Percentiles rank a stretch among this genome's conserved stretches.
phyloP scores from a whole-genome alignment of 345 rosid genomes.

The Clausena lansium region DNA sequence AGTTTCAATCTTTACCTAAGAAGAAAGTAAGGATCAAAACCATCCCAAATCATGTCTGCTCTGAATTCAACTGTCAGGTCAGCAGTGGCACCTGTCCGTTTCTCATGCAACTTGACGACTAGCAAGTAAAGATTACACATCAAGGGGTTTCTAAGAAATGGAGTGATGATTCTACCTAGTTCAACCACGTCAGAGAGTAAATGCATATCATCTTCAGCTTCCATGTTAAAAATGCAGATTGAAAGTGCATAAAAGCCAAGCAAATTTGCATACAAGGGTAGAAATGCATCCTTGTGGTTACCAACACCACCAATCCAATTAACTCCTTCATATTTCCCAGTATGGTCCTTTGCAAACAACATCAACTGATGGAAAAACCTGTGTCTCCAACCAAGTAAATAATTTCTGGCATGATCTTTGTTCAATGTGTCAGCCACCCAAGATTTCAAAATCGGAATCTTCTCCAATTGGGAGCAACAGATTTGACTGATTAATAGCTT shows the following conservation, averaged over 20 bases:
- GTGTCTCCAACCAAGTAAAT: conserved; percentile 56
- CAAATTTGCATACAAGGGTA: conserved; percentile 77
- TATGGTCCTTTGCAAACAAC: conserved; percentile 49
- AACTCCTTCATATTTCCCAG: conserved; percentile 33
- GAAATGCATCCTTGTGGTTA: conserved; percentile 88
- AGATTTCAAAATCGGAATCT: conserved; percentile 33
- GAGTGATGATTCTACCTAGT: conserved; percentile 53
- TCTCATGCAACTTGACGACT: conserved; percentile 51
- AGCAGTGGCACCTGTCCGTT: conserved; percentile 18
- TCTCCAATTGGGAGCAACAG: conserved; percentile 74
- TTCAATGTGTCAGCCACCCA: conserved; percentile 20
- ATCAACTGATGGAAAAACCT: conserved; percentile 54
- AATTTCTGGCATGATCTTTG: conserved; percentile 25
- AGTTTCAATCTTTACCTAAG: conserved; percentile 30
- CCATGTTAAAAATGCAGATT: conserved; percentile 45
- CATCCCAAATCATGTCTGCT: conserved; percentile 47
- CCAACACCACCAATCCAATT: conserved; percentile 82
- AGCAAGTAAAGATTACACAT: conserved; percentile 56
- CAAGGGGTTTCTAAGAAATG: conserved; percentile 70
- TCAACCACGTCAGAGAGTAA: conserved; percentile 42
- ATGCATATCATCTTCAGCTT: conserved; percentile 26
- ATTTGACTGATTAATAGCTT: conserved; percentile 77
- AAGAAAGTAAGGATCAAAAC: conserved; percentile 86
- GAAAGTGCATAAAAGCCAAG: conserved; percentile 77
- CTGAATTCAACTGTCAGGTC: conserved; percentile 13